Percentiles rank a stretch among this genome's conserved stretches.
phyloP scores from a whole-genome alignment of 2,329 filamentous ascomycete genomes.

The Penicillium thymicola region DNA sequence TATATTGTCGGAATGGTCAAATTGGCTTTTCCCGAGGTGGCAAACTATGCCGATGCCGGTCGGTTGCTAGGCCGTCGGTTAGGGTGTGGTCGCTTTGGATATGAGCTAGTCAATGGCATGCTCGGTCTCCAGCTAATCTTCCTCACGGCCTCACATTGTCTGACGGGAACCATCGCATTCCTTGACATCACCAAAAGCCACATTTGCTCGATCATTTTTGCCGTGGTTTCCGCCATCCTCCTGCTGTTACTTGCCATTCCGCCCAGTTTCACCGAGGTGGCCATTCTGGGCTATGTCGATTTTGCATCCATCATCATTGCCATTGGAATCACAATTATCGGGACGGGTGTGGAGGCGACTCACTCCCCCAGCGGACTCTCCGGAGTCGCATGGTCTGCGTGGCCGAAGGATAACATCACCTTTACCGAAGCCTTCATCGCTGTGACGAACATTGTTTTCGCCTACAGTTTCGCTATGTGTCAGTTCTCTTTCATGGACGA shows the following conservation, averaged over 20 bases:
- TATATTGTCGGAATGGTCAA: constrained; percentile 42
- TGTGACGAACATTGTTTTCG: constrained; percentile 34
- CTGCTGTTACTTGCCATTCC: constrained; percentile 30
- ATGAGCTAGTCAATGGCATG: constrained; percentile 42
- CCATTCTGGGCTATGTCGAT: constrained; percentile 36
- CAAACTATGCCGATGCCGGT: constrained; percentile 45
- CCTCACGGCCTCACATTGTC: constrained; percentile 43
- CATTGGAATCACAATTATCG: constrained; percentile 35
- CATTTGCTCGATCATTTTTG: constrained; percentile 41
- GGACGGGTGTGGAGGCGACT: constrained; percentile 26
- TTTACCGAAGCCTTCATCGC: constrained; percentile 33
- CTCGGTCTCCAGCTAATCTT: constrained; percentile 43
- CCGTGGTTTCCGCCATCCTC: constrained; percentile 40
- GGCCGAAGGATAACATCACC: constrained; percentile 22
- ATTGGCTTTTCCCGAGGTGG: constrained; percentile 35
- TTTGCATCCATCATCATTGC: constrained; percentile 32
- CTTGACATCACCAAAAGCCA: constrained; percentile 38
- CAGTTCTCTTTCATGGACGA: constrained; percentile 37
- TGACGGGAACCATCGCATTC: constrained; percentile 48
- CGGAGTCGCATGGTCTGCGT: constrained; percentile 26
- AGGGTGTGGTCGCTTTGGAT: constrained; percentile 42
- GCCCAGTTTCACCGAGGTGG: constrained; percentile 34
- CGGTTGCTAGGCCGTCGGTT: constrained; percentile 40
- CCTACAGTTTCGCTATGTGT: constrained; percentile 46
- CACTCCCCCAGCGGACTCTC: constrained; percentile 23